These are phyloP conservation scores for Ceratobasidium sp. DNA, from an alignment of 1,284 basidiomycete genomes.

Conservation along the genomic window DNA sequence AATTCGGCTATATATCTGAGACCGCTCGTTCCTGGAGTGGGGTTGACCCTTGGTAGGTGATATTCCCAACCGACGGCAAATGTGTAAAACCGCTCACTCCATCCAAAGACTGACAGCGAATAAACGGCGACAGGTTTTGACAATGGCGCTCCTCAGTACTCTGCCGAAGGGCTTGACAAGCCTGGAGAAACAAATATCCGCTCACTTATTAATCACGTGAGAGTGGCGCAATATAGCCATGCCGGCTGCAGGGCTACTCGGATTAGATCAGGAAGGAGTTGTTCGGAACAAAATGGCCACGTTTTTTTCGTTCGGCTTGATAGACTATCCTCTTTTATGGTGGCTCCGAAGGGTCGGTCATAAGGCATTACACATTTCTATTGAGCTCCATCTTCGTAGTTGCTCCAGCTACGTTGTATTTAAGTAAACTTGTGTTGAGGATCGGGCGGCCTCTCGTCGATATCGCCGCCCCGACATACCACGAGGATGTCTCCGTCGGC, in stretches of 20 bases:
- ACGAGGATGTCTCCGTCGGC: not conserved
- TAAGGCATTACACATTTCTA: not conserved
- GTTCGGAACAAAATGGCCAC: not conserved
- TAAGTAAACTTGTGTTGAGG: not conserved
- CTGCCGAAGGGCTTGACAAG: not conserved
- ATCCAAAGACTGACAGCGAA: not conserved
- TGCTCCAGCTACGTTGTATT: not conserved
- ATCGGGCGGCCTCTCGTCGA: not conserved
- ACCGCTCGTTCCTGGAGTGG: not conserved
- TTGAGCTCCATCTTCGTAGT: not conserved
- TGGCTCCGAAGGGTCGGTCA: not conserved
- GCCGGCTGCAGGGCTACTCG: not conserved
- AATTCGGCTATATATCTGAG: not conserved
- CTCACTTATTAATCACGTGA: slow-evolving; percentile 3
- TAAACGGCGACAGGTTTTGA: not conserved
- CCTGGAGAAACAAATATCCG: not conserved
- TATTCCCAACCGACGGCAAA: not conserved
- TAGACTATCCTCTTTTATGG: slow-evolving; percentile 8
- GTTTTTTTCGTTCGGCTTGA: not conserved
- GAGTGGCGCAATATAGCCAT: not conserved
- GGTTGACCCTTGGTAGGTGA: not conserved
- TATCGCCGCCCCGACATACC: not conserved
- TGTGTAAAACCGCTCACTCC: not conserved
- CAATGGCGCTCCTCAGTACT: not conserved
- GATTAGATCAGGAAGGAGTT: not conserved